A percentile compares a stretch with the other conserved stretches of the same genome.
Evolutionary conservation across 306 rosid species (phyloP).

Genomic region (Luffa acutangula): DNA sequence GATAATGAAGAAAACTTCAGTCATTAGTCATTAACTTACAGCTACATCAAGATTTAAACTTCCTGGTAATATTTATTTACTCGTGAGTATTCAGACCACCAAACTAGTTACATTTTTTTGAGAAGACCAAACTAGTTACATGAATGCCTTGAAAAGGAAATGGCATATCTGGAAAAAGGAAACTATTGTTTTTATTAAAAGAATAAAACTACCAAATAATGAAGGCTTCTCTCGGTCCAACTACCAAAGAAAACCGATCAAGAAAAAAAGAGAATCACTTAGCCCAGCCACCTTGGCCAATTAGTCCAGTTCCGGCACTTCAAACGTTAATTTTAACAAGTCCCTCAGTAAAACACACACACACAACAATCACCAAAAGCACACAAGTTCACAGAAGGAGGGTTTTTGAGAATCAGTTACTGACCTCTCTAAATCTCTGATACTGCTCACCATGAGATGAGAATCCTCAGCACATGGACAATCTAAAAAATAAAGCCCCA

Average conservation of each 20-base stretch:
- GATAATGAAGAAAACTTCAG: not conserved
- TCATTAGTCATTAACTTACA: not conserved
- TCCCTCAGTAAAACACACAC: not conserved
- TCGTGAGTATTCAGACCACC: not conserved
- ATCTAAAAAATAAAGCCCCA: conserved; percentile 18
- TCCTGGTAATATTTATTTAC: not conserved
- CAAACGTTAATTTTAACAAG: not conserved
- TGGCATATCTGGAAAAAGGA: not conserved
- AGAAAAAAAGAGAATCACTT: not conserved
- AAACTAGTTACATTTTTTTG: no score
- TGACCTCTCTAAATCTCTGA: conserved; percentile 64
- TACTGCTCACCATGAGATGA: conserved; percentile 24
- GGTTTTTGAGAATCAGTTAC: conserved; percentile 18
- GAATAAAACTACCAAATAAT: not conserved
- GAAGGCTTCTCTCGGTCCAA: not conserved
- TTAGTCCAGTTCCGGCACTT: not conserved
- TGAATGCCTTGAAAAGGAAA: not conserved
- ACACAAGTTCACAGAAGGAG: no score
- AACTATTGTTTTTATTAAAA: not conserved
- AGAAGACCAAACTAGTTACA: not conserved
- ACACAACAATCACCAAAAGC: not conserved
- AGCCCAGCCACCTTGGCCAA: not conserved
- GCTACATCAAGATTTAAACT: not conserved
- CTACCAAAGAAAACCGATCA: not conserved
- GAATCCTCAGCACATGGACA: conserved; percentile 35